Evolutionary conservation across 306 rosid species (phyloP).

Genomic region (Trifolium repens): DNA sequence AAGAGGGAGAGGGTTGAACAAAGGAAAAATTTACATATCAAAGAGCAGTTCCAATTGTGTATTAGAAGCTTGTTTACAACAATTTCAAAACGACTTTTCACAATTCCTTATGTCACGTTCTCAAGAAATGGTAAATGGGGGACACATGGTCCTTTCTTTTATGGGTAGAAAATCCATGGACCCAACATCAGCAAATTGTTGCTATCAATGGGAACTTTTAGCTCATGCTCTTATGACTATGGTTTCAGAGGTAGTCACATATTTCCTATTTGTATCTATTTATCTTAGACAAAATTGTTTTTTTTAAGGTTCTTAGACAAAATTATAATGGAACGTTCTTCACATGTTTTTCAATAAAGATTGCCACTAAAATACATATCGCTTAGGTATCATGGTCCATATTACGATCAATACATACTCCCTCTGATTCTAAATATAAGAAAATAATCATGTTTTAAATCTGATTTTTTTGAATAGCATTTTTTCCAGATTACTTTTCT

Average conservation of each 20-base stretch:
- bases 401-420: too few species aligned
- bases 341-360: too few species aligned
- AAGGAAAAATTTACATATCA: slow-evolving; percentile 72
- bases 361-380: too few species aligned
- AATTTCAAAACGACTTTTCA: slow-evolving; percentile 61
- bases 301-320: too few species aligned
- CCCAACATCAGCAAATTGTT: slow-evolving; percentile 53
- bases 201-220: slow-evolving; percentile 74
- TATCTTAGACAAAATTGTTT: too few species aligned
- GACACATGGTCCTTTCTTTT: slow-evolving; percentile 71
- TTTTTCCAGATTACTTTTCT: too few species aligned
- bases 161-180: slow-evolving; percentile 63
- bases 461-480: too few species aligned
- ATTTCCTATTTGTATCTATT: too few species aligned
- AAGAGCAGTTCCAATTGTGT: slow-evolving; percentile 65
- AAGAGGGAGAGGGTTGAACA: slow-evolving; percentile 44
- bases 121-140: slow-evolving; percentile 54
- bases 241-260: slow-evolving; percentile 47
- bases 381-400: too few species aligned
- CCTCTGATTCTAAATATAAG: too few species aligned
- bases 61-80: slow-evolving; percentile 59
- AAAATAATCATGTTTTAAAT: too few species aligned
- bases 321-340: too few species aligned
- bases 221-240: slow-evolving; percentile 62
- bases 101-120: slow-evolving; percentile 60